A percentile compares a stretch with the other conserved stretches of the same genome.
Evolutionary conservation across 139 green algal species (phyloP).

Genomic region (Closterium sp.): DNA sequence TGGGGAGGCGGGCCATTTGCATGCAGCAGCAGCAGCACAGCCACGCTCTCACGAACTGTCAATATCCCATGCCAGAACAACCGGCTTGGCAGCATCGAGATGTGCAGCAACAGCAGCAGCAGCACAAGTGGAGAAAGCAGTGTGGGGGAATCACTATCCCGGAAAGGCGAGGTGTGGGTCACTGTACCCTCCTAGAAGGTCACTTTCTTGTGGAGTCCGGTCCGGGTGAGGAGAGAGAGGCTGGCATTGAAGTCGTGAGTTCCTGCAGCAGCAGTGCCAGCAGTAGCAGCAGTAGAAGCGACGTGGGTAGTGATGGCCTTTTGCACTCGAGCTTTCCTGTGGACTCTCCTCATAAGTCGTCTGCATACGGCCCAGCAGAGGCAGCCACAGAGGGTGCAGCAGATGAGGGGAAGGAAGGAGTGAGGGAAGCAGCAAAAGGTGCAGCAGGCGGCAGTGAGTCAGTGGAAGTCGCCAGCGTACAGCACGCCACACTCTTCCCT

Average conservation of each 20-base stretch:
- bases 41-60: too few relatives aligned
- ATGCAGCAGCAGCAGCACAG: not conserved
- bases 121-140: too few relatives aligned
- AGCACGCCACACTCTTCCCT: not conserved
- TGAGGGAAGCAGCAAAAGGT: not conserved
- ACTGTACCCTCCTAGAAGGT: too few relatives aligned
- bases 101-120: too few relatives aligned
- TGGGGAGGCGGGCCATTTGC: not conserved
- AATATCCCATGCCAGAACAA: too few relatives aligned
- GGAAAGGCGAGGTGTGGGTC: too few relatives aligned
- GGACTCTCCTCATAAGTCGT: not conserved
- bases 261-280: not conserved
- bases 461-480: not conserved
- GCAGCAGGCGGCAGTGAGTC: not conserved
- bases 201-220: too few relatives aligned
- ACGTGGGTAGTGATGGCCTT: not conserved
- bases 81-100: too few relatives aligned
- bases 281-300: not conserved
- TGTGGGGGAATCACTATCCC: too few relatives aligned
- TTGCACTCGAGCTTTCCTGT: not conserved
- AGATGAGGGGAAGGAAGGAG: not conserved
- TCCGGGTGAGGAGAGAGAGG: not conserved
- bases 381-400: not conserved
- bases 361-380: not conserved
- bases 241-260: not conserved